A percentile compares a stretch with the other conserved stretches of the same genome.
phyloP scores from a whole-genome alignment of 768 basidiomycete genomes.

The Suillus luteus region DNA sequence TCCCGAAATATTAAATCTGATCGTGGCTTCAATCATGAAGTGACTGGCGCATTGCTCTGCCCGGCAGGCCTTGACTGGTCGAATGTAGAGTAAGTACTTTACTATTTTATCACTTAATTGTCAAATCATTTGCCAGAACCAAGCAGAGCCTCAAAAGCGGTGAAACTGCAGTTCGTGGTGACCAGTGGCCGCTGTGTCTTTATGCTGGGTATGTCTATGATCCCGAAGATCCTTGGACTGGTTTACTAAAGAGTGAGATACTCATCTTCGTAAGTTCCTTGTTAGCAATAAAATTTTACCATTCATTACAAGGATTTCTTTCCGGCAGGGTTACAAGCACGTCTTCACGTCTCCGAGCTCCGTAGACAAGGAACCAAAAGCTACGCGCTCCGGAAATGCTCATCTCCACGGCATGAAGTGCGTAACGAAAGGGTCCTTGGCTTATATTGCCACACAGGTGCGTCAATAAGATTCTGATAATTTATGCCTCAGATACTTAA shows the following conservation, averaged over 20 bases:
- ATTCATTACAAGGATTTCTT: background rate
- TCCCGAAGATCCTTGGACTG: background rate
- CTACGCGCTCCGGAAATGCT: background rate
- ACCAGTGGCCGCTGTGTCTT: background rate
- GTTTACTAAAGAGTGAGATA: background rate
- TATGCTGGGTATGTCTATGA: background rate
- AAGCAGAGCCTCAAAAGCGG: background rate
- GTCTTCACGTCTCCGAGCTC: background rate
- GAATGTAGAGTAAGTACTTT: slow-evolving; percentile 17
- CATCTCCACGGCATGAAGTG: too few species aligned
- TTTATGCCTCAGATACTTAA: too few species aligned
- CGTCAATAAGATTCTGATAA: too few species aligned
- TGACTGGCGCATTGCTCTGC: slow-evolving; percentile 31
- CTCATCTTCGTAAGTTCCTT: background rate
- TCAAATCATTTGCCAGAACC: background rate
- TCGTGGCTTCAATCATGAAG: slow-evolving; percentile 27
- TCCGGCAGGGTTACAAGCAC: background rate
- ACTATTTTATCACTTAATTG: too few species aligned
- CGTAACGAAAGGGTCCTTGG: too few species aligned
- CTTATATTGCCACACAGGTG: too few species aligned
- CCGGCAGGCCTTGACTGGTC: slow-evolving; percentile 32
- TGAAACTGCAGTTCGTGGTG: background rate
- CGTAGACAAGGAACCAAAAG: background rate
- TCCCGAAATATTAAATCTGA: slow-evolving; percentile 15
- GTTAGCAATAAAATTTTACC: background rate